Base-by-base conservation (phyloP, 176 grass and related monocot genomes). In the Elaeis guineensis region DNA sequence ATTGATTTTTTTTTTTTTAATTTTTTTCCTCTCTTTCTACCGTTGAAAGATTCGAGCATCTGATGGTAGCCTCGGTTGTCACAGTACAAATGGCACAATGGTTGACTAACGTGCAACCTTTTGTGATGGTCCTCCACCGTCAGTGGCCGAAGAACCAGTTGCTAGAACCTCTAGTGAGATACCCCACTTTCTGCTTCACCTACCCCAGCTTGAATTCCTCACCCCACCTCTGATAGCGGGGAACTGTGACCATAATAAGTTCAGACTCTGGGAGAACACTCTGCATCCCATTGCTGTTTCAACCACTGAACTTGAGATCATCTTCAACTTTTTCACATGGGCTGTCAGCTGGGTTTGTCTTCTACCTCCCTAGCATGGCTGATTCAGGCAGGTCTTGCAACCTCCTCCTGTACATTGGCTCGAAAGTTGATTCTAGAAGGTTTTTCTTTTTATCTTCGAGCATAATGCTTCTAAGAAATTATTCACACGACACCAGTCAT, bases 291-390 rank as follows among this genome's bases (percentile, higher is more conserved):
- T 72, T 60, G 67, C 39, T 77, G 29, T 79, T 26, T 48, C 56
- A 14, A 21, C 64, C 21, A 52, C 64, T 72, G 19, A 98, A 92
- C 61, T 98, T 84, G 66, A 89, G 80, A 66, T 98, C 93, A 59
- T 98, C 87, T 73, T 98, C 93, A 24, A 92, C 84, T 79, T 98
- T 98, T 14, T 79, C 79, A 59, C 88, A 80, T 63, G 82, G 84
- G 17, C 80, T 69, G 11, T 84, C 79, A 64, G 63, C 54, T 17
- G 69, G n/a, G 69, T 50, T 70, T 69, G 9, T 95, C 83, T 75
- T 95, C 84, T 9, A 84, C 75, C 48, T 85, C 72, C 35, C 51
- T 54, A 9, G 52, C 64, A 57, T 74, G 75, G 63, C 72, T 81
- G 60, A 80, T 60, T 48, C 70, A 69, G 17, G 75, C 84, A 25